Percentiles rank a stretch among this genome's conserved stretches.
phyloP scores from a whole-genome alignment of 148 eudicot species.

The Selenicereus undatus region DNA sequence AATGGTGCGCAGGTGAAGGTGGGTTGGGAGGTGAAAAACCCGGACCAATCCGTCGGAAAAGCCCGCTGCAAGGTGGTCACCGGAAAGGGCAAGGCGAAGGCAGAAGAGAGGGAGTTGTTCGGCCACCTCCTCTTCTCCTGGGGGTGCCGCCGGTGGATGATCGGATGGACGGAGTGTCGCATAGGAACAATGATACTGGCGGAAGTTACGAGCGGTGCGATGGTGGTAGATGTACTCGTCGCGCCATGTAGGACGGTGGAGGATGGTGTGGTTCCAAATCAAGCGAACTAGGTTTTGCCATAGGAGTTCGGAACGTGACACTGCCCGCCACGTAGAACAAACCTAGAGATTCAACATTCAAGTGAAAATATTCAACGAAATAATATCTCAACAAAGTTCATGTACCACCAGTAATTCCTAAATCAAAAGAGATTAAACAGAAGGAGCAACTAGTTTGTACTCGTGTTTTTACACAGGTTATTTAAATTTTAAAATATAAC shows the following conservation, averaged over 20 bases:
- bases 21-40: slow-evolving; percentile 54
- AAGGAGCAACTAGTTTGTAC: too few relatives aligned
- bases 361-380: too few relatives aligned
- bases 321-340: slow-evolving; percentile 77
- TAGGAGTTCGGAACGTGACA: slow-evolving; percentile 64
- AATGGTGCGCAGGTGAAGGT: slow-evolving; percentile 50
- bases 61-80: slow-evolving; percentile 63
- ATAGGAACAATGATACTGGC: slow-evolving; percentile 31
- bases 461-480: too few relatives aligned
- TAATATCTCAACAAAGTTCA: too few relatives aligned
- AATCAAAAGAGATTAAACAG: too few relatives aligned
- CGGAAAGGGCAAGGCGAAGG: slow-evolving; percentile 64
- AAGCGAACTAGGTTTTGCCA: slow-evolving; percentile 75
- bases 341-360: slow-evolving; percentile 36
- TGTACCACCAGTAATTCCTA: too few relatives aligned
- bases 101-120: slow-evolving; percentile 42
- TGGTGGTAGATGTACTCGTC: slow-evolving; percentile 71
- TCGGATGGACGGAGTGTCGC: slow-evolving; percentile 40
- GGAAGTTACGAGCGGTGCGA: slow-evolving; percentile 70
- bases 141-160: slow-evolving; percentile 13
- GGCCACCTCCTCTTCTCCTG: slow-evolving; percentile 27
- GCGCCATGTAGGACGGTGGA: slow-evolving; percentile 52
- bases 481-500: too few relatives aligned
- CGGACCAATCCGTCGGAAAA: slow-evolving; percentile 75
- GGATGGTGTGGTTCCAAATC: slow-evolving; percentile 52